Evolutionary conservation across 805 yeast genomes (phyloP).

Genomic region (Teunomyces kruisii): DNA sequence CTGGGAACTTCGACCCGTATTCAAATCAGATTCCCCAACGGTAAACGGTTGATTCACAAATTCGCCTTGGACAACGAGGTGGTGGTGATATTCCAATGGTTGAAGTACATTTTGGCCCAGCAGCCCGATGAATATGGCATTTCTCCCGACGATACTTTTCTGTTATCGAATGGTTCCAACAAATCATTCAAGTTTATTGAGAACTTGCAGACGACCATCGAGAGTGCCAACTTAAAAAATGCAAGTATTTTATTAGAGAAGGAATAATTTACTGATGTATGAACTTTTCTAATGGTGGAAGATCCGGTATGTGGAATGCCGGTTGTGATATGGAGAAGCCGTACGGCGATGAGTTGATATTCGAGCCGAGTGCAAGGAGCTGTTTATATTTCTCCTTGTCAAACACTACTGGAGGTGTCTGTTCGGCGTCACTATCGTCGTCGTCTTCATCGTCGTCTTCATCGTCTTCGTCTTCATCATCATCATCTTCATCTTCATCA

Average conservation of each 20-base stretch:
- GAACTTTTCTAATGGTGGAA: slow-evolving; percentile 28
- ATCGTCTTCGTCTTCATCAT: slow-evolving; percentile 11
- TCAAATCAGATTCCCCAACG: slow-evolving; percentile 86
- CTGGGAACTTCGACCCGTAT: slow-evolving; percentile 66
- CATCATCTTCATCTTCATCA: slow-evolving; percentile 11
- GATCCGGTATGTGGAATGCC: slow-evolving; percentile 3
- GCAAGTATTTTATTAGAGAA: slow-evolving; percentile 73
- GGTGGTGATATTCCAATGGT: slow-evolving; percentile 56
- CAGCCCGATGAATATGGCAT: slow-evolving; percentile 52
- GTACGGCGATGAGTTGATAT: neutral
- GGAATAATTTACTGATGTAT: slow-evolving; percentile 4
- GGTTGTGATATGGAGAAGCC: neutral
- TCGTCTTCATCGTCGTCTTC: slow-evolving; percentile 12
- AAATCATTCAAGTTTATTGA: slow-evolving; percentile 54
- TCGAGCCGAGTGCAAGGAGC: slow-evolving; percentile 11
- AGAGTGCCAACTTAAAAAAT: slow-evolving; percentile 76
- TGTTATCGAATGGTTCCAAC: slow-evolving; percentile 33
- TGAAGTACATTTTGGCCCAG: slow-evolving; percentile 56
- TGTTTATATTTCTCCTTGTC: slow-evolving; percentile 13
- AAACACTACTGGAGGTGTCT: neutral
- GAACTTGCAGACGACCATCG: slow-evolving; percentile 58
- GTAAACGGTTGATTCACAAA: slow-evolving; percentile 75
- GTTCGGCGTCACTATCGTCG: slow-evolving; percentile 5
- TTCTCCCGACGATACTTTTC: slow-evolving; percentile 33
- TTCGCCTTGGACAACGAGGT: slow-evolving; percentile 63